Conservation (phyloP, 1,284 basidiomycete genomes). For the Gomphus bonarii region DNA sequence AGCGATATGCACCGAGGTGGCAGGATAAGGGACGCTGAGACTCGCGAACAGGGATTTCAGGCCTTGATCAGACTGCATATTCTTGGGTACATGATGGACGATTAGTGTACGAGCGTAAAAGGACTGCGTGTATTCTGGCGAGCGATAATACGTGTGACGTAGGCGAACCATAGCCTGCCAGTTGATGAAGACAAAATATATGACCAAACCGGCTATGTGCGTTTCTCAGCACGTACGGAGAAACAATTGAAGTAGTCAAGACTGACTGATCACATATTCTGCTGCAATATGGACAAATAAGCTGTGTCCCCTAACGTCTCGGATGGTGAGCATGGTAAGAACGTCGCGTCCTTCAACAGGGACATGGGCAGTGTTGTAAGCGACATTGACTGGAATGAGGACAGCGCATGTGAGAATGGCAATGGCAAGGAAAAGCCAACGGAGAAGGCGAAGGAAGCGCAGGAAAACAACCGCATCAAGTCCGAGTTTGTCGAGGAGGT, state of each 20-base stretch:
- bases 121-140: conserved; percentile 62
- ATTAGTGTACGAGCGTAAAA: conserved; percentile 76
- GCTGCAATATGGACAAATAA: conserved; percentile 71
- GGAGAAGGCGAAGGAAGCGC: conserved; percentile 82
- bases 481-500: conserved; percentile 84
- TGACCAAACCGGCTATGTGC: conserved; percentile 36
- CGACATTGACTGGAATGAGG: conserved; percentile 72
- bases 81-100: conserved; percentile 64
- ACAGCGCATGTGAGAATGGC: conserved; percentile 61
- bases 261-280: conserved; percentile 59
- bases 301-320: conserved; percentile 54
- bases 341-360: conserved; percentile 38
- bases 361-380: conserved; percentile 61
- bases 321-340: conserved; percentile 71
- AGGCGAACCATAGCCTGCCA: conserved; percentile 67
- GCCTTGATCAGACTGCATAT: conserved; percentile 68
- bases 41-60: conserved; percentile 60
- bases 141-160: conserved; percentile 63
- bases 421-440: conserved; percentile 65
- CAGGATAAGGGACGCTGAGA: conserved; percentile 72
- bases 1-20: conserved; percentile 76
- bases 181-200: conserved; percentile 57
- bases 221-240: conserved; percentile 14
- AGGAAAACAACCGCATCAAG: conserved; percentile 92
- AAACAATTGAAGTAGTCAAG: conserved; percentile 19